Percentiles rank a stretch among this genome's conserved stretches.
These are phyloP conservation scores for Ophiostoma pallidulum DNA, from an alignment of 2,329 filamentous ascomycete species.

Conservation along the genomic window DNA sequence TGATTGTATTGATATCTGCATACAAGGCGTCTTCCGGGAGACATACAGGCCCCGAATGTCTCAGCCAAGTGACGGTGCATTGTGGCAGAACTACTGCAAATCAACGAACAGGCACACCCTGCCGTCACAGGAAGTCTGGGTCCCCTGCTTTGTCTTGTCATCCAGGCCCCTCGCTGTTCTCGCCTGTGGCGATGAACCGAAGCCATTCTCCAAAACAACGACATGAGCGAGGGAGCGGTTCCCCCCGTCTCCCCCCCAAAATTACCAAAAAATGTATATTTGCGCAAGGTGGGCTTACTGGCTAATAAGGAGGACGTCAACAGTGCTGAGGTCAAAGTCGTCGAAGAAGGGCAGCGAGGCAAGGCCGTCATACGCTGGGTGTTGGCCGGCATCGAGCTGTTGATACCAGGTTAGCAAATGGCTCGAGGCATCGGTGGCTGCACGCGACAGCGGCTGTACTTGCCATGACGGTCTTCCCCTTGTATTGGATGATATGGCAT, in stretches of 20 bases:
- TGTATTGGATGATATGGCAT: conserved; percentile 97
- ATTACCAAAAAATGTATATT: not conserved
- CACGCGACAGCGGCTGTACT: conserved; percentile 22
- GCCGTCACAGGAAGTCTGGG: not conserved
- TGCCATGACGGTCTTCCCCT: conserved; percentile 98
- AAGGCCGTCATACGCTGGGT: conserved; percentile 91
- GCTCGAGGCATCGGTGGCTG: not conserved
- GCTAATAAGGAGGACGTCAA: conserved; percentile 95
- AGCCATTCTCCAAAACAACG: not conserved
- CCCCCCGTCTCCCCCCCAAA: too few species aligned
- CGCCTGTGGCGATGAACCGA: not conserved
- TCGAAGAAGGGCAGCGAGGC: conserved; percentile 95
- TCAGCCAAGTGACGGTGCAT: not conserved
- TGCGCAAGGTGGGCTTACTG: conserved; percentile 62
- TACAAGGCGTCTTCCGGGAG: conserved; percentile 14
- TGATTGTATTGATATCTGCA: conserved; percentile 23
- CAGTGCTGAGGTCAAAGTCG: conserved; percentile 93
- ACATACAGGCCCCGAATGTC: not conserved
- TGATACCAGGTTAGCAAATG: conserved; percentile 10
- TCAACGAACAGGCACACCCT: not conserved
- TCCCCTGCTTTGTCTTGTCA: not conserved
- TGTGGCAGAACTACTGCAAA: conserved; percentile 9
- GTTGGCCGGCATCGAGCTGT: conserved; percentile 92
- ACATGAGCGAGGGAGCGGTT: not conserved
- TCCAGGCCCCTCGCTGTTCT: not conserved